Evolutionary conservation across 2,329 filamentous ascomycete species (phyloP).

Genomic region (Fusarium dlaminii): DNA sequence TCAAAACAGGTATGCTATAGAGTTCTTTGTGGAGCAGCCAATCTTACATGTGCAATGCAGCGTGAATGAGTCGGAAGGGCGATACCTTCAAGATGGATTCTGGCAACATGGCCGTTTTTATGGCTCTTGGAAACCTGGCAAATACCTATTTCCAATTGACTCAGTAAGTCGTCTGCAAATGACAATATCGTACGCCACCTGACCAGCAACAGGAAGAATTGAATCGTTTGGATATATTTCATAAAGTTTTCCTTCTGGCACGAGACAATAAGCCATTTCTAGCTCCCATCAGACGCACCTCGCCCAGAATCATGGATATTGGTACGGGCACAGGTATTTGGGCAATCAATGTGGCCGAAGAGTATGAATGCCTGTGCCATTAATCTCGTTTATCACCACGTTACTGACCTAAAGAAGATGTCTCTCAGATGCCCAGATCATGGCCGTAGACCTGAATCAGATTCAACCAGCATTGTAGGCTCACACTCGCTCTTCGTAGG

Average conservation of each 20-base stretch:
- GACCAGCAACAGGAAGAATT: conserved; percentile 67
- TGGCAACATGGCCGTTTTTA: conserved; percentile 76
- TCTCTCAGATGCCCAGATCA: conserved; percentile 43
- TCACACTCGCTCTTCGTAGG: background rate
- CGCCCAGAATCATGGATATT: conserved; percentile 66
- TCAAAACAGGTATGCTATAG: conserved; percentile 42
- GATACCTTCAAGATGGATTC: conserved; percentile 42
- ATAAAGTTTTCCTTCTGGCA: conserved; percentile 77
- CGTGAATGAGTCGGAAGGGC: conserved; percentile 27
- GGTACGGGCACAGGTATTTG: conserved; percentile 93
- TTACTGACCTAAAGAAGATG: conserved; percentile 27
- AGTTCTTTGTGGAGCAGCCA: background rate
- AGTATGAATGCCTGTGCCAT: conserved; percentile 63
- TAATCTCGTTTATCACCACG: background rate
- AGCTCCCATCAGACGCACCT: conserved; percentile 22
- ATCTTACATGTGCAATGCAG: conserved; percentile 30
- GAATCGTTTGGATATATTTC: conserved; percentile 83
- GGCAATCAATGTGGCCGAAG: conserved; percentile 82
- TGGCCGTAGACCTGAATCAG: conserved; percentile 53
- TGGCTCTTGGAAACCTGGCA: conserved; percentile 71
- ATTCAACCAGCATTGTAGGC: conserved; percentile 53
- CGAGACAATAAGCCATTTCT: conserved; percentile 56
- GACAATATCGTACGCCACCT: conserved; percentile 1
- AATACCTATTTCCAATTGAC: conserved; percentile 82
- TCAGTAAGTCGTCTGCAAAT: conserved; percentile 59